A percentile compares a stretch with the other conserved stretches of the same genome.
Conservation (phyloP, 495 filamentous ascomycete species). For the Daldinia grandis region DNA sequence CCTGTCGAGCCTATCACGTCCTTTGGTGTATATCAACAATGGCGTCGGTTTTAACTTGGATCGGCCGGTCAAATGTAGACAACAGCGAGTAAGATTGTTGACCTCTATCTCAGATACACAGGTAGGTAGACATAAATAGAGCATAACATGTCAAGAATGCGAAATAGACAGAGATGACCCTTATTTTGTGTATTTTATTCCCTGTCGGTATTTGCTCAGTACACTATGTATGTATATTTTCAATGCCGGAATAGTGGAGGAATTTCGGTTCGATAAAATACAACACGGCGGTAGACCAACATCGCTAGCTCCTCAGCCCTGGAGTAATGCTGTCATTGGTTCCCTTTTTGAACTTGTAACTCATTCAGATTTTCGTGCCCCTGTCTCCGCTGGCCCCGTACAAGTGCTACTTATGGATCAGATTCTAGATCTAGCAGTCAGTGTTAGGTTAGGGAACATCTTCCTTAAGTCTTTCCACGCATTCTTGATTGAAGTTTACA, state of each 20-base stretch:
- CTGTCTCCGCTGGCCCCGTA: slow-evolving; percentile 18
- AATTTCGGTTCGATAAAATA: neutral
- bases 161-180: neutral
- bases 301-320: neutral
- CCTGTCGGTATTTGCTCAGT: neutral
- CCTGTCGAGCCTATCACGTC: neutral
- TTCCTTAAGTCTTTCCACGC: neutral
- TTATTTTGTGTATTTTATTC: neutral
- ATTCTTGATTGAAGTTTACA: slow-evolving; percentile 13
- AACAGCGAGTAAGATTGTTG: slow-evolving; percentile 7
- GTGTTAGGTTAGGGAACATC: neutral
- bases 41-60: slow-evolving; percentile 22
- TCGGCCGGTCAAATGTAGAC: slow-evolving; percentile 7
- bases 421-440: slow-evolving; percentile 29
- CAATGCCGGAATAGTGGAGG: neutral
- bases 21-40: slow-evolving; percentile 10
- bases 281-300: neutral
- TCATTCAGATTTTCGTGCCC: slow-evolving; percentile 9
- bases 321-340: neutral
- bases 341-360: slow-evolving; percentile 6
- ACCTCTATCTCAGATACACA: slow-evolving; percentile 19
- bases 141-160: slow-evolving; percentile 20
- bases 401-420: slow-evolving; percentile 27
- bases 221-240: too few relatives aligned
- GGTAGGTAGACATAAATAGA: neutral